Evolutionary conservation across 805 yeast genomes (phyloP).

Genomic region (Nakazawaea ernobii): DNA sequence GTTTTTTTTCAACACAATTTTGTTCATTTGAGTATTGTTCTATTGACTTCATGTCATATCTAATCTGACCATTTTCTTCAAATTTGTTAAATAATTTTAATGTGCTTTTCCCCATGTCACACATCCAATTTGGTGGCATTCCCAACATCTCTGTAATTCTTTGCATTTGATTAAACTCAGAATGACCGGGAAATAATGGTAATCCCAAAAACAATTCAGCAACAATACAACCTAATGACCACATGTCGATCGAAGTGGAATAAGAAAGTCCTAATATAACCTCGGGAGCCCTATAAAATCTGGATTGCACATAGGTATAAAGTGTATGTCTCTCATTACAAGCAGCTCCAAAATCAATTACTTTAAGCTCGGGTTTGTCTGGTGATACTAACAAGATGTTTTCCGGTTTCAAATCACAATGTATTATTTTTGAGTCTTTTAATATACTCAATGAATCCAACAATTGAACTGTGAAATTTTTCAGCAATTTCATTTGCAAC

Average conservation of each 20-base stretch:
- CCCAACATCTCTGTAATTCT: slow-evolving; percentile 83
- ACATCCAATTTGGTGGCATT: slow-evolving; percentile 91
- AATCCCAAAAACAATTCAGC: slow-evolving; percentile 68
- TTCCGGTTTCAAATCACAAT: slow-evolving; percentile 96
- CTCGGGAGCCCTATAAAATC: slow-evolving; percentile 94
- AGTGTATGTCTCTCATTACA: slow-evolving; percentile 88
- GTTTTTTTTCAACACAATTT: slow-evolving; percentile 62
- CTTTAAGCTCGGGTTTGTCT: slow-evolving; percentile 81
- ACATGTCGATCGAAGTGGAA: slow-evolving; percentile 85
- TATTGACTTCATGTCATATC: slow-evolving; percentile 27
- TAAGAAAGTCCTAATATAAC: slow-evolving; percentile 89
- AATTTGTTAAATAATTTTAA: slow-evolving; percentile 55
- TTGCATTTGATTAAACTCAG: slow-evolving; percentile 85
- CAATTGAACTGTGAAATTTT: slow-evolving; percentile 73
- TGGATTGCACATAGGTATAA: slow-evolving; percentile 86
- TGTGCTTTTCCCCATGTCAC: slow-evolving; percentile 89
- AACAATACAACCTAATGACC: slow-evolving; percentile 57
- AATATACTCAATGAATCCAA: slow-evolving; percentile 75
- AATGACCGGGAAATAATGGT: slow-evolving; percentile 91
- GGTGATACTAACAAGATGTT: slow-evolving; percentile 77
- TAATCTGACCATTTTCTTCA: slow-evolving; percentile 20
- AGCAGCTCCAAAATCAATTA: slow-evolving; percentile 94
- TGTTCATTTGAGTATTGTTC: slow-evolving; percentile 49
- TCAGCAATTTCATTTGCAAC: slow-evolving; percentile 69
- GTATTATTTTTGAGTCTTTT: slow-evolving; percentile 80